Evolutionary conservation across 768 basidiomycete genomes (phyloP).

Genomic region (Phylloporus sp.): DNA sequence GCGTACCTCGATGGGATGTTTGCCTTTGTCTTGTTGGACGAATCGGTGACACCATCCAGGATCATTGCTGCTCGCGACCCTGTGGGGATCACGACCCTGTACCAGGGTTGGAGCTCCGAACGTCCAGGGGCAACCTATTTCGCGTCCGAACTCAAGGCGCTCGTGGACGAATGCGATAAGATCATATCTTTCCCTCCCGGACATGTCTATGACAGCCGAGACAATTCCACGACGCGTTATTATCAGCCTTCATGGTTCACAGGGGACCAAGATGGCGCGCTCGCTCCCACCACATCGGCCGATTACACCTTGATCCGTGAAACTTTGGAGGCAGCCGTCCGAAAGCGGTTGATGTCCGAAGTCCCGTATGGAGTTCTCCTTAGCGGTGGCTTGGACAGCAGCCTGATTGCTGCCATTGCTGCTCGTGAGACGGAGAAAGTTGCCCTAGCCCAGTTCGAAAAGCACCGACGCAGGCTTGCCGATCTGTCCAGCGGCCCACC

Average conservation of each 20-base stretch:
- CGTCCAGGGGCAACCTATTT: constrained; percentile 85
- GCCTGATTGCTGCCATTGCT: constrained; percentile 93
- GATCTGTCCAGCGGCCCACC: constrained; percentile 53
- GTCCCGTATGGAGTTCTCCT: constrained; percentile 97
- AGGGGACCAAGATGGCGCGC: constrained; percentile 66
- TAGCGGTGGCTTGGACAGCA: constrained; percentile 93
- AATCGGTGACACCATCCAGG: constrained; percentile 82
- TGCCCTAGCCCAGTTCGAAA: constrained; percentile 70
- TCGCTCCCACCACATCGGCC: constrained; percentile 51
- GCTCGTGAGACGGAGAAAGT: constrained; percentile 93
- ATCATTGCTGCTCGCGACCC: constrained; percentile 96
- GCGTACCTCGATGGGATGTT: constrained; percentile 95
- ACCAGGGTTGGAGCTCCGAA: constrained; percentile 90
- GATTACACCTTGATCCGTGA: constrained; percentile 73
- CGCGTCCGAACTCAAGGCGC: constrained; percentile 92
- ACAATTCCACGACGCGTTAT: constrained; percentile 75
- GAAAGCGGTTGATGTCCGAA: constrained; percentile 95
- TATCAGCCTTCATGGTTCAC: constrained; percentile 89
- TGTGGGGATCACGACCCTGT: constrained; percentile 97
- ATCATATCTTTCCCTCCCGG: constrained; percentile 97
- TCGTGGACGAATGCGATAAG: constrained; percentile 88
- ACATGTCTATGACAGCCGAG: constrained; percentile 88
- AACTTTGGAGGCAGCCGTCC: constrained; percentile 85
- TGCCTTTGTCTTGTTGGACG: constrained; percentile 94
- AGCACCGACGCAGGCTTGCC: constrained; percentile 57